phyloP scores from a whole-genome alignment of 2,329 filamentous ascomycete genomes.

The Aureobasidium sp. region DNA sequence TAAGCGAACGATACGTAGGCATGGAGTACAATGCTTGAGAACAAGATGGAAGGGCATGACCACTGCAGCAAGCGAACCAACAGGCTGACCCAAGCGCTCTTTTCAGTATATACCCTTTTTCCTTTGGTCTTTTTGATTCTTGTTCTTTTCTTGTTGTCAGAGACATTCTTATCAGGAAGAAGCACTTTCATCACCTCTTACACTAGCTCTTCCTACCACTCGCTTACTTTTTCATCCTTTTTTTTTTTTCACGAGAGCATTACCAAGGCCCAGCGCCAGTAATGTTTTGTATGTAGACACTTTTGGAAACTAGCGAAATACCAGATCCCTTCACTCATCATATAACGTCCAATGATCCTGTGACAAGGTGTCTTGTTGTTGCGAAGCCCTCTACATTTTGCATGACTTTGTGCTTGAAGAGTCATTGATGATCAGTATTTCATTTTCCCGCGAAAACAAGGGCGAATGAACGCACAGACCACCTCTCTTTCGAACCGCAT shows the following conservation, averaged over 20 bases:
- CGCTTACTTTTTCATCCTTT: too few relatives aligned
- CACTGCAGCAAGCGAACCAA: not conserved
- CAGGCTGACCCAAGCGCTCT: not conserved
- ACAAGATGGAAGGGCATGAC: not conserved
- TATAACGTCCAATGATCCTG: not conserved
- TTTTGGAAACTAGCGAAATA: not conserved
- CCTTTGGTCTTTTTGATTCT: not conserved
- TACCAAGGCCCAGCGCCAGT: constrained; percentile 13
- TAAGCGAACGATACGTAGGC: not conserved
- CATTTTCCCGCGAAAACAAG: not conserved
- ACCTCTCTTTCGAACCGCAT: not conserved
- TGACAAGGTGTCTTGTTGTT: not conserved
- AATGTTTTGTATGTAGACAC: constrained; percentile 15
- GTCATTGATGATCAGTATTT: constrained; percentile 2
- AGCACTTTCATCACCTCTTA: not conserved
- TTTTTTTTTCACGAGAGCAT: constrained; percentile 11
- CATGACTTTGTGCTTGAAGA: too few relatives aligned
- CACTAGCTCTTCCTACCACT: not conserved
- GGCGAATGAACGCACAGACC: not conserved
- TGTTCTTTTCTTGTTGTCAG: constrained; percentile 9
- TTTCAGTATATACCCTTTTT: constrained; percentile 2
- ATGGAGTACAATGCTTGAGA: not conserved
- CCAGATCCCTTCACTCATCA: not conserved
- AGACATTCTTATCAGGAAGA: not conserved
- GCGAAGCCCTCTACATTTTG: too few relatives aligned